These are phyloP conservation scores for Geotrichum cucujoidarum DNA, from an alignment of 1,139 yeast genomes.

Conservation along the genomic window DNA sequence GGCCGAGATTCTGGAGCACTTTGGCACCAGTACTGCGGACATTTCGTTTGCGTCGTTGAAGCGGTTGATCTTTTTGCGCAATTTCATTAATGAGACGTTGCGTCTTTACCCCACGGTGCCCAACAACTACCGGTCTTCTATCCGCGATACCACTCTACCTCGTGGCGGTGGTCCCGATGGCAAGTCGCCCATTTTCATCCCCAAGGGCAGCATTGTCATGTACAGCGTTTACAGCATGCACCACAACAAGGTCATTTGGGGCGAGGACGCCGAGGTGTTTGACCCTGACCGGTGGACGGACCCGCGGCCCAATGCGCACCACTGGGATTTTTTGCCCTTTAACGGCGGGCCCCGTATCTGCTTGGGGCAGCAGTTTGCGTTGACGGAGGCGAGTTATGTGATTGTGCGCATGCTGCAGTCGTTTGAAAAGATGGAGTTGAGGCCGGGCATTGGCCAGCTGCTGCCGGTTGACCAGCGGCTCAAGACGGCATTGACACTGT, in stretches of 20 bases:
- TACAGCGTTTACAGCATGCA: slow-evolving; percentile 46
- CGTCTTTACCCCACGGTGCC: slow-evolving; percentile 32
- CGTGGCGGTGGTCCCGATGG: slow-evolving; percentile 48
- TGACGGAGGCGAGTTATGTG: slow-evolving; percentile 51
- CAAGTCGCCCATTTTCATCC: slow-evolving; percentile 43
- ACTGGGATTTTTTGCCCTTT: slow-evolving; percentile 40
- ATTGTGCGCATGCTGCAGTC: slow-evolving; percentile 43
- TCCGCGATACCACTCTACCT: slow-evolving; percentile 42
- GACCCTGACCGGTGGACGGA: slow-evolving; percentile 50
- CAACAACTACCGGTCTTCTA: slow-evolving; percentile 28
- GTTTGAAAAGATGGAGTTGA: slow-evolving; percentile 23
- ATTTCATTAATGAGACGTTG: slow-evolving; percentile 29
- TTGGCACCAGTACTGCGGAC: slow-evolving; percentile 16
- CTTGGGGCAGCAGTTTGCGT: slow-evolving; percentile 55
- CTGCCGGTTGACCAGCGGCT: not conserved
- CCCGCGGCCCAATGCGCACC: slow-evolving; percentile 22
- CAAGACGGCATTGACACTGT: slow-evolving; percentile 6
- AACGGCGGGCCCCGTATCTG: slow-evolving; percentile 60
- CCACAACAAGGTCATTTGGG: slow-evolving; percentile 43
- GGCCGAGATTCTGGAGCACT: slow-evolving; percentile 32
- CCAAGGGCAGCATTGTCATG: slow-evolving; percentile 46
- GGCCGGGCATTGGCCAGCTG: not conserved
- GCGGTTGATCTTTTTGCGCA: slow-evolving; percentile 32
- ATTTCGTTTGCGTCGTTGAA: slow-evolving; percentile 46
- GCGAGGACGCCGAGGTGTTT: slow-evolving; percentile 46